Percentiles rank a stretch among this genome's conserved stretches.
Conservation (phyloP, 805 yeast genomes). For the Cyberlindnera petersonii region DNA sequence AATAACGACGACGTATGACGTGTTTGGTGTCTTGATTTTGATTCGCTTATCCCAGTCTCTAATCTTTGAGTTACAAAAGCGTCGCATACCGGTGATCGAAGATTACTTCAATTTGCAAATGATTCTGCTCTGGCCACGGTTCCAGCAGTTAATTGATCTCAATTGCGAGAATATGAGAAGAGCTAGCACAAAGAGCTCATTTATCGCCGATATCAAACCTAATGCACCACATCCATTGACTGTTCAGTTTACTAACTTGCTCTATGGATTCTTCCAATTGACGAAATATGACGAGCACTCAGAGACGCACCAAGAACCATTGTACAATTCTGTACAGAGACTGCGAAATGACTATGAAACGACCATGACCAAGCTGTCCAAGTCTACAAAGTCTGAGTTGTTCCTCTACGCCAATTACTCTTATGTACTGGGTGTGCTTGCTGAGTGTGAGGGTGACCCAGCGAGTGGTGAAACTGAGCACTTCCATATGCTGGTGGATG, state of each 20-base stretch:
- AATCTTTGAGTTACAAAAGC: constrained; percentile 61
- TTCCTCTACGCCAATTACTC: constrained; percentile 59
- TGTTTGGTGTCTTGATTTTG: constrained; percentile 71
- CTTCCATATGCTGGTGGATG: constrained; percentile 41
- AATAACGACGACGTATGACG: constrained; percentile 50
- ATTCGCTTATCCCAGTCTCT: constrained; percentile 67
- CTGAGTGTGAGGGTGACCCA: constrained; percentile 38
- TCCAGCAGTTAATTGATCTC: constrained; percentile 69
- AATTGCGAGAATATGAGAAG: constrained; percentile 68
- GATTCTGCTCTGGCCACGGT: constrained; percentile 80
- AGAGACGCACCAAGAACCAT: constrained; percentile 54
- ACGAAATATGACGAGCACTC: constrained; percentile 32
- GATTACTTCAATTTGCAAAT: constrained; percentile 64
- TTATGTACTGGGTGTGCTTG: constrained; percentile 24
- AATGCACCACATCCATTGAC: constrained; percentile 60
- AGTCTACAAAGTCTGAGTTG: constrained; percentile 53
- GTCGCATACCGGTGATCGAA: constrained; percentile 66
- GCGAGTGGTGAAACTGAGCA: constrained; percentile 43
- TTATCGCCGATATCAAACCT: constrained; percentile 30
- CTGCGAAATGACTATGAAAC: constrained; percentile 79
- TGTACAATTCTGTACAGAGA: constrained; percentile 63
- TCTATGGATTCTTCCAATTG: constrained; percentile 67
- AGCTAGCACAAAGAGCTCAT: constrained; percentile 34
- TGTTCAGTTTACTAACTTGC: constrained; percentile 69
- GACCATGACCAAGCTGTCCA: constrained; percentile 62